Evolutionary conservation across 2,329 filamentous ascomycete species (phyloP).

Genomic region (Paraphaeosphaeria minitans): DNA sequence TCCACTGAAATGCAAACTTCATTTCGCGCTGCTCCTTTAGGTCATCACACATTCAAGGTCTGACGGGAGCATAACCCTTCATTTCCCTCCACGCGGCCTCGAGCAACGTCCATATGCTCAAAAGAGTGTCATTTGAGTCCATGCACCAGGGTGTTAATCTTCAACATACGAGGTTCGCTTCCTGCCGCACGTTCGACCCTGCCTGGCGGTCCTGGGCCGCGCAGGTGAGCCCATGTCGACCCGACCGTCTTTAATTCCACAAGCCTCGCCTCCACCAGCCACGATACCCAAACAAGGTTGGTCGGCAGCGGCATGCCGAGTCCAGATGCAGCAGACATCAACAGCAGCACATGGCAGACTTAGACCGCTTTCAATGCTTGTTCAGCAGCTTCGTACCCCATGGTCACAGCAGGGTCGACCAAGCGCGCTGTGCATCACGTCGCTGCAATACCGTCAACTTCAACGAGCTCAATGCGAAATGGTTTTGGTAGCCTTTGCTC

Average conservation of each 20-base stretch:
- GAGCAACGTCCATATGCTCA: slow-evolving; percentile 31
- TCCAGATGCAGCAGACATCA: slow-evolving; percentile 22
- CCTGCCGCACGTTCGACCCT: slow-evolving; percentile 48
- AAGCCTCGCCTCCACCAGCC: slow-evolving; percentile 33
- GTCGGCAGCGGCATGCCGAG: slow-evolving; percentile 23
- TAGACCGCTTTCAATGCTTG: slow-evolving; percentile 7
- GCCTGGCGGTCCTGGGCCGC: slow-evolving; percentile 29
- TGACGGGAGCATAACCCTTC: slow-evolving; percentile 44
- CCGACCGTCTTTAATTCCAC: slow-evolving; percentile 27
- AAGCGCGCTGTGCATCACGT: slow-evolving; percentile 10
- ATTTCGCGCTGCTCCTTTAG: slow-evolving; percentile 41
- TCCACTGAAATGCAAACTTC: slow-evolving; percentile 40
- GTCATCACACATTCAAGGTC: slow-evolving; percentile 37
- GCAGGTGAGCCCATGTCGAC: slow-evolving; percentile 23
- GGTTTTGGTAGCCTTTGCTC: slow-evolving; percentile 9
- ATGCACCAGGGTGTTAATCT: slow-evolving; percentile 45
- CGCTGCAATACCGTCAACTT: slow-evolving; percentile 8
- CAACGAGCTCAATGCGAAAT: slow-evolving; percentile 2
- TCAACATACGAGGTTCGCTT: slow-evolving; percentile 38
- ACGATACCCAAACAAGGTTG: slow-evolving; percentile 25
- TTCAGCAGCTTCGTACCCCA: slow-evolving; percentile 10
- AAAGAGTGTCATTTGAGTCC: slow-evolving; percentile 33
- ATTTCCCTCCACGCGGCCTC: slow-evolving; percentile 43
- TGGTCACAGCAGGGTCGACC: slow-evolving; percentile 7
- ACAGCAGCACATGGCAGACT: slow-evolving; percentile 15